phyloP scores from a whole-genome alignment of 257 asterid genomes.

The Solanum raphanifolium region DNA sequence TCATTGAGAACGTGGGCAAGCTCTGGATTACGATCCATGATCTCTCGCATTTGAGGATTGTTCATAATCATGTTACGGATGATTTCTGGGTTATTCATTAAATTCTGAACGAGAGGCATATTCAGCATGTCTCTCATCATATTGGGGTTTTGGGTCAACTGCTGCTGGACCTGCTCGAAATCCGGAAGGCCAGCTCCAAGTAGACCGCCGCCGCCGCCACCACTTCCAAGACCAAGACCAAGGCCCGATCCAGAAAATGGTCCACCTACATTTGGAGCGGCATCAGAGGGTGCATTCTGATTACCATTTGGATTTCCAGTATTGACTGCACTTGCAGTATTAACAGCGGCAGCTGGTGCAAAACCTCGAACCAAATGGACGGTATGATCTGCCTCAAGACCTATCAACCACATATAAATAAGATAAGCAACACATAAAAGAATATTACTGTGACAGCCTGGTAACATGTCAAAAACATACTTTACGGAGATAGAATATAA shows the following conservation, averaged over 20 bases:
- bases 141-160: conserved; percentile 40
- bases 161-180: conserved; percentile 41
- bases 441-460: background rate
- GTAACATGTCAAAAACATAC: background rate
- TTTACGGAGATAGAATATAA: background rate
- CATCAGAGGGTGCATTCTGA: conserved; percentile 20
- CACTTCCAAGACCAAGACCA: conserved; percentile 38
- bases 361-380: conserved; percentile 51
- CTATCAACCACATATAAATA: conserved; percentile 11
- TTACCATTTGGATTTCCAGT: conserved; percentile 15
- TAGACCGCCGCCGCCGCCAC: conserved; percentile 22
- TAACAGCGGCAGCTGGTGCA: conserved; percentile 29
- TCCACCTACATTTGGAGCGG: conserved; percentile 24
- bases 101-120: conserved; percentile 38
- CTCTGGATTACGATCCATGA: conserved; percentile 50
- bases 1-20: conserved; percentile 50
- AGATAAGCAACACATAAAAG: background rate
- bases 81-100: conserved; percentile 51
- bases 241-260: conserved; percentile 23
- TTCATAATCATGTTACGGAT: conserved; percentile 40
- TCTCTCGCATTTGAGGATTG: conserved; percentile 63
- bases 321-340: conserved; percentile 14
- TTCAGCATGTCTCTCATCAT: conserved; percentile 49
- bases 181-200: conserved; percentile 43
- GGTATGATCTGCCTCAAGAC: conserved; percentile 47